phyloP scores from a whole-genome alignment of 495 filamentous ascomycete genomes.

The Trypethelium eluteriae region DNA sequence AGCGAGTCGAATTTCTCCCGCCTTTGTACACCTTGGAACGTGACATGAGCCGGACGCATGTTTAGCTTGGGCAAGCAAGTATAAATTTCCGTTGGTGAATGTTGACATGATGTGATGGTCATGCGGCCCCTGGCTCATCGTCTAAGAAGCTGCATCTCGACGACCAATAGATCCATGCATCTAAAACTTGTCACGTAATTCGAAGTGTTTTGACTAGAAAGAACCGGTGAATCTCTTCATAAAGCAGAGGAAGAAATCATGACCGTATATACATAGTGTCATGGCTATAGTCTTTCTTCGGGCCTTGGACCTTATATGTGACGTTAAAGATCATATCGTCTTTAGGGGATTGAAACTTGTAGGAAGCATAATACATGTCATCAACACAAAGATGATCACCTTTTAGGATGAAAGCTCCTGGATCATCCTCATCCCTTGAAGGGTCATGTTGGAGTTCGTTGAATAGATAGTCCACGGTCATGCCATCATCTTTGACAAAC shows the following conservation, averaged over 20 bases:
- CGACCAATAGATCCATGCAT: not conserved
- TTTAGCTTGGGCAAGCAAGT: too few relatives aligned
- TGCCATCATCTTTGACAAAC: slow-evolving; percentile 51
- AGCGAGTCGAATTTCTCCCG: too few relatives aligned
- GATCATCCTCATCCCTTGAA: slow-evolving; percentile 14
- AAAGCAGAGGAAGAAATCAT: not conserved
- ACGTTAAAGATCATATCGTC: slow-evolving; percentile 41
- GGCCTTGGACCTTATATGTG: slow-evolving; percentile 56
- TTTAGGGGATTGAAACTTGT: slow-evolving; percentile 49
- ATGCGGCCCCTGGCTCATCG: too few relatives aligned
- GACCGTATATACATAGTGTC: slow-evolving; percentile 29
- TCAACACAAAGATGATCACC: slow-evolving; percentile 57
- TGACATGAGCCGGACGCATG: too few relatives aligned
- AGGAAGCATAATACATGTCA: slow-evolving; percentile 58
- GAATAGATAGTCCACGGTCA: slow-evolving; percentile 58
- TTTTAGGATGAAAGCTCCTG: slow-evolving; percentile 46
- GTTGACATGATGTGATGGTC: not conserved
- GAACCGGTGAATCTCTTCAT: not conserved
- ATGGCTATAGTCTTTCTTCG: slow-evolving; percentile 57
- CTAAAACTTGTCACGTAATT: not conserved
- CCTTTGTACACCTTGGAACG: too few relatives aligned
- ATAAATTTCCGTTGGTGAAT: not conserved
- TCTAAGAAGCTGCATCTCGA: too few relatives aligned
- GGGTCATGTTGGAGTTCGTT: slow-evolving; percentile 40
- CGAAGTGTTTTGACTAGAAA: not conserved